A percentile compares a stretch with the other conserved stretches of the same genome.
Evolutionary conservation across 2,329 filamentous ascomycete genomes (phyloP).

Genomic region (Colletotrichum chrysophilum): DNA sequence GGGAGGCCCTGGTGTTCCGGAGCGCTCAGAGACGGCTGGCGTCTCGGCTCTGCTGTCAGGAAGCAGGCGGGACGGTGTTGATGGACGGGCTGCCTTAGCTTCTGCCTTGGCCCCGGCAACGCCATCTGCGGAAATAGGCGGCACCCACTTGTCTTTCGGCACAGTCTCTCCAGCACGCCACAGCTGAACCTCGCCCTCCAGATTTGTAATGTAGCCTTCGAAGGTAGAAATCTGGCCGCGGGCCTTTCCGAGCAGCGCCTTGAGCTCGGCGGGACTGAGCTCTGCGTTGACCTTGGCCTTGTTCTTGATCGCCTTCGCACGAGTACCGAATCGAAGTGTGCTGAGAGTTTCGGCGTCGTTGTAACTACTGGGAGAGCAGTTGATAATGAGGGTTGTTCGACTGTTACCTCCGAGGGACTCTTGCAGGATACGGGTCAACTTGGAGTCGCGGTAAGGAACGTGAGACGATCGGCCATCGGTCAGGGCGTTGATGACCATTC

Average conservation of each 20-base stretch:
- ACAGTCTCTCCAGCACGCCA: constrained; percentile 92
- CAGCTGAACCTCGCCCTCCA: constrained; percentile 83
- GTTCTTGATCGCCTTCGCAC: constrained; percentile 99
- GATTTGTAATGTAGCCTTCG: constrained; percentile 80
- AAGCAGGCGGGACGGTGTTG: constrained; percentile 55
- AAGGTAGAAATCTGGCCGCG: constrained; percentile 89
- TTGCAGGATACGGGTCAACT: constrained; percentile 95
- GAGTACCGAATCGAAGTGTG: constrained; percentile 91
- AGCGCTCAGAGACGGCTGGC: constrained; percentile 75
- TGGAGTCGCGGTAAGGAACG: constrained; percentile 96
- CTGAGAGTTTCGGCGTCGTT: constrained; percentile 95
- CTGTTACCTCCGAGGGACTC: constrained; percentile 98
- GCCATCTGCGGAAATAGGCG: constrained; percentile 63
- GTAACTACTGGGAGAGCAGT: constrained; percentile 98
- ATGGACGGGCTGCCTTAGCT: constrained; percentile 52
- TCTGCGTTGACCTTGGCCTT: constrained; percentile 99
- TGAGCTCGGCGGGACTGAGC: constrained; percentile 93
- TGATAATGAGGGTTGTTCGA: constrained; percentile 97
- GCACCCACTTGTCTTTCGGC: constrained; percentile 87
- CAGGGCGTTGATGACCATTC: constrained; percentile 90
- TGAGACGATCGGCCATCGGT: constrained; percentile 97
- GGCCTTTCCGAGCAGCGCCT: constrained; percentile 88
- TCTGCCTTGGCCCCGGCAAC: constrained; percentile 45
- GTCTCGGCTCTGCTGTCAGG: constrained; percentile 68
- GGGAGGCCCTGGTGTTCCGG: constrained; percentile 84